These are phyloP conservation scores for Rhodotorula kratochvilovae DNA, from an alignment of 768 basidiomycete species.

Conservation along the genomic window DNA sequence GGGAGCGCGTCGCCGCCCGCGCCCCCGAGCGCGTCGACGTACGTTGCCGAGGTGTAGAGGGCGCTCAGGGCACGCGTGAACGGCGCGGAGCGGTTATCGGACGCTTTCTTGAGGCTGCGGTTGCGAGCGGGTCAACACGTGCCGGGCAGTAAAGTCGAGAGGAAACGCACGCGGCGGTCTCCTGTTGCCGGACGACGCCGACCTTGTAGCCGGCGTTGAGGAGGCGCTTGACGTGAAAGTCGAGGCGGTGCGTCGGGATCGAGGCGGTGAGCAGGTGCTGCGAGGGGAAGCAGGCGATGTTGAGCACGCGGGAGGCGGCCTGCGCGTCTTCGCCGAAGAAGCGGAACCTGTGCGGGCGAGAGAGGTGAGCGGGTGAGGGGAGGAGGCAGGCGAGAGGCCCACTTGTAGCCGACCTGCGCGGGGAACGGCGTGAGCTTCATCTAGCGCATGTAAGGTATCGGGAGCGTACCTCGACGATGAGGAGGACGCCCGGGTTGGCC, in stretches of 20 bases:
- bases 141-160: no score
- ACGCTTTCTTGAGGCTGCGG: slow-evolving; percentile 63
- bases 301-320: slow-evolving; percentile 52
- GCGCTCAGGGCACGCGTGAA: slow-evolving; percentile 56
- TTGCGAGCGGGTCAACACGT: no score
- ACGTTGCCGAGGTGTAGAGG: slow-evolving; percentile 53
- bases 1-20: slow-evolving; percentile 45
- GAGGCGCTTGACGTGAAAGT: slow-evolving; percentile 48
- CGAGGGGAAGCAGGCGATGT: slow-evolving; percentile 66
- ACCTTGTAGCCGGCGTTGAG: slow-evolving; percentile 75
- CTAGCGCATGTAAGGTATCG: no score
- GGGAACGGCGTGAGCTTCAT: background rate
- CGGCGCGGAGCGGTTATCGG: slow-evolving; percentile 66
- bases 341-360: slow-evolving; percentile 39
- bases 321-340: slow-evolving; percentile 78
- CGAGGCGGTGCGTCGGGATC: slow-evolving; percentile 63
- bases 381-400: background rate
- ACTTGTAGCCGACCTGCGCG: slow-evolving; percentile 62
- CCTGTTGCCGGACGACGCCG: slow-evolving; percentile 73
- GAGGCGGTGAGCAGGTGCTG: slow-evolving; percentile 72
- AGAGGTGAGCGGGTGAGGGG: background rate
- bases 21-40: slow-evolving; percentile 67
- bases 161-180: slow-evolving; percentile 68
- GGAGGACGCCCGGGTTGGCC: slow-evolving; percentile 49
- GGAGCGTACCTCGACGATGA: slow-evolving; percentile 62